A percentile compares a stretch with the other conserved stretches of the same genome.
Conservation (phyloP, 2,329 filamentous ascomycete species). For the Tolypocladium inflatum region DNA sequence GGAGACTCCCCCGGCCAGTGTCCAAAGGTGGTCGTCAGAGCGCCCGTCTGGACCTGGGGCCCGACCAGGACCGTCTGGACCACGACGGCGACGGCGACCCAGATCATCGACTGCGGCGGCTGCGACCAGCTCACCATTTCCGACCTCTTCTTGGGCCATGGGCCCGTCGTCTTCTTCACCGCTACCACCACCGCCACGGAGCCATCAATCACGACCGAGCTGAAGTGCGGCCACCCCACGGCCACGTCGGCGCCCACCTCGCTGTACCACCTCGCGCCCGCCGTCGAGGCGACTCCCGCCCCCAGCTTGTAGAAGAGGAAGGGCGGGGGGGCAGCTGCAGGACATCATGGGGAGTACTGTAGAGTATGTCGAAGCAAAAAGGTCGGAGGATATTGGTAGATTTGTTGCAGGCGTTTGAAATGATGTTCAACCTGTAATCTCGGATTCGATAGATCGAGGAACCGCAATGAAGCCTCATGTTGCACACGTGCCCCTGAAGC, state of each 20-base stretch:
- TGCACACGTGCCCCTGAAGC: too few species aligned
- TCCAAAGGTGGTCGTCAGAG: constrained; percentile 3
- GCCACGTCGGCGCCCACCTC: too few species aligned
- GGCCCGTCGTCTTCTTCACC: constrained; percentile 12
- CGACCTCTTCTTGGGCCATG: constrained; percentile 6
- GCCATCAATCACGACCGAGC: constrained; percentile 5
- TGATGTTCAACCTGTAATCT: not conserved
- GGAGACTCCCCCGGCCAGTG: constrained; percentile 2
- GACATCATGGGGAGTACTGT: not conserved
- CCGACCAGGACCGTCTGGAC: constrained; percentile 16
- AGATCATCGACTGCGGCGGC: constrained; percentile 13
- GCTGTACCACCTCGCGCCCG: not conserved
- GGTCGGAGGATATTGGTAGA: not conserved
- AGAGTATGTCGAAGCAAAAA: not conserved
- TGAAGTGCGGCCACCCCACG: constrained; percentile 5
- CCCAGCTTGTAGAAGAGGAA: too few species aligned
- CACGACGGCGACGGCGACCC: constrained; percentile 12
- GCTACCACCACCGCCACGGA: constrained; percentile 10
- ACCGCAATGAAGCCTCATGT: not conserved
- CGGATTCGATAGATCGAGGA: not conserved
- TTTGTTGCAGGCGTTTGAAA: not conserved
- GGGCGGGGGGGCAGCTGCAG: too few species aligned
- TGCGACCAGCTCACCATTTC: constrained; percentile 9
- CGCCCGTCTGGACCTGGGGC: constrained; percentile 7
- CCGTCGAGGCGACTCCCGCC: not conserved